A percentile compares a stretch with the other conserved stretches of the same genome.
These are phyloP conservation scores for Solanum sejunctum DNA, from an alignment of 257 asterid species.

Conservation along the genomic window DNA sequence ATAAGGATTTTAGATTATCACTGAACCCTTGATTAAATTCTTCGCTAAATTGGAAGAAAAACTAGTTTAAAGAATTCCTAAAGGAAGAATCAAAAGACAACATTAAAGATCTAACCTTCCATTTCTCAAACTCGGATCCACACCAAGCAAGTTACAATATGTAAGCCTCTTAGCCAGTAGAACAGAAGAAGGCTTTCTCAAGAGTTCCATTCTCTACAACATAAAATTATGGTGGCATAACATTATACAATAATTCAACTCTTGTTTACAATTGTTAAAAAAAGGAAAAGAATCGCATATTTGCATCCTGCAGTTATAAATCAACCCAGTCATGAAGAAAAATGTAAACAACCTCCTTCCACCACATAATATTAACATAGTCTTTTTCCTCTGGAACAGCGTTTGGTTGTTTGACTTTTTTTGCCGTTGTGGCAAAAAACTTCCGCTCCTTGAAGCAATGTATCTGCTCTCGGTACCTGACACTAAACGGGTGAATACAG, in stretches of 20 bases:
- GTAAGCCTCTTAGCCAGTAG: conserved; percentile 49
- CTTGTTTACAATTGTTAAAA: neutral
- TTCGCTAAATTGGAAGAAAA: neutral
- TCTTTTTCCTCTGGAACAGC: conserved; percentile 44
- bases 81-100: neutral
- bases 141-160: conserved; percentile 62
- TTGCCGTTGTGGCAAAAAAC: conserved; percentile 25
- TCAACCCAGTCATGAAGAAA: neutral
- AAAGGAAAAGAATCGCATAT: neutral
- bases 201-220: conserved; percentile 61
- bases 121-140: conserved; percentile 58
- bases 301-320: neutral
- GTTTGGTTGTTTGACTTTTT: conserved; percentile 33
- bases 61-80: neutral
- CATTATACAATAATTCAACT: neutral
- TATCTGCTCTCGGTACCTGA: conserved; percentile 17
- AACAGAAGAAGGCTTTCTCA: conserved; percentile 88
- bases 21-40: neutral
- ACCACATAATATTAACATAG: conserved; percentile 66
- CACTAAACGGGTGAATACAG: conserved; percentile 4
- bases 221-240: conserved; percentile 6
- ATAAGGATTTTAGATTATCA: neutral
- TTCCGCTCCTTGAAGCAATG: conserved; percentile 39
- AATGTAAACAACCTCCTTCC: conserved; percentile 73
- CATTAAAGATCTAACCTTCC: conserved; percentile 49